These are phyloP conservation scores for Auricularia cornea DNA, from an alignment of 768 basidiomycete genomes.

Conservation along the genomic window DNA sequence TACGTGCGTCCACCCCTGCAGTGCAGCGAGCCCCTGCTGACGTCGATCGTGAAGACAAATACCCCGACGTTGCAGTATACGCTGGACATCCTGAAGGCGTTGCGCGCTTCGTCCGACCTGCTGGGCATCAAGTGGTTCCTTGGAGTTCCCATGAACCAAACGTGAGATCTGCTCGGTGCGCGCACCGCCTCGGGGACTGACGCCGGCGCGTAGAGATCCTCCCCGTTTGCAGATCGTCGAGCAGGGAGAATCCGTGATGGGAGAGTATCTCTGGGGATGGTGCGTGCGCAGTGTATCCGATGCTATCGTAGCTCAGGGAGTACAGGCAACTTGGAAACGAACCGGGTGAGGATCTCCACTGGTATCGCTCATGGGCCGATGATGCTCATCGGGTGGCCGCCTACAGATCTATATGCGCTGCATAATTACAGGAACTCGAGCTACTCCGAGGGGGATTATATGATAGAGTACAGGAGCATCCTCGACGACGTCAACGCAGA, in stretches of 20 bases:
- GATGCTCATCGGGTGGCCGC: background rate
- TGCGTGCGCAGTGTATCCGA: background rate
- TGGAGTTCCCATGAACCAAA: slow-evolving; percentile 25
- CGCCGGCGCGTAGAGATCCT: background rate
- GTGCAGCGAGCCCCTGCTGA: background rate
- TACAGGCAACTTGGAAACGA: background rate
- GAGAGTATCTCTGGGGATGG: background rate
- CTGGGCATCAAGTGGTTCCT: slow-evolving; percentile 61
- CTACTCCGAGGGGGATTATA: background rate
- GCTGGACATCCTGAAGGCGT: slow-evolving; percentile 56
- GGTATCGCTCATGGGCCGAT: background rate
- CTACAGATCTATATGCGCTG: background rate
- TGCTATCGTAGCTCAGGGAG: background rate
- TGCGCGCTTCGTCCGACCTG: slow-evolving; percentile 49
- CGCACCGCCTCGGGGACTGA: too few relatives aligned
- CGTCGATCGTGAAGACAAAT: slow-evolving; percentile 42
- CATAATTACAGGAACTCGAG: background rate
- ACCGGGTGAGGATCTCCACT: background rate
- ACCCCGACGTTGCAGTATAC: slow-evolving; percentile 63
- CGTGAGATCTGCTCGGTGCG: slow-evolving; percentile 15
- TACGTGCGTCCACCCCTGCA: background rate
- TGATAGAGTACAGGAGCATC: background rate
- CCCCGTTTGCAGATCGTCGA: background rate
- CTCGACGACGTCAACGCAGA: background rate
- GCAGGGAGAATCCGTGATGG: background rate